Evolutionary conservation across 768 basidiomycete genomes (phyloP), one percentile per base, ranked within the genome.

Genomic region (Russula ochroleuca): DNA sequence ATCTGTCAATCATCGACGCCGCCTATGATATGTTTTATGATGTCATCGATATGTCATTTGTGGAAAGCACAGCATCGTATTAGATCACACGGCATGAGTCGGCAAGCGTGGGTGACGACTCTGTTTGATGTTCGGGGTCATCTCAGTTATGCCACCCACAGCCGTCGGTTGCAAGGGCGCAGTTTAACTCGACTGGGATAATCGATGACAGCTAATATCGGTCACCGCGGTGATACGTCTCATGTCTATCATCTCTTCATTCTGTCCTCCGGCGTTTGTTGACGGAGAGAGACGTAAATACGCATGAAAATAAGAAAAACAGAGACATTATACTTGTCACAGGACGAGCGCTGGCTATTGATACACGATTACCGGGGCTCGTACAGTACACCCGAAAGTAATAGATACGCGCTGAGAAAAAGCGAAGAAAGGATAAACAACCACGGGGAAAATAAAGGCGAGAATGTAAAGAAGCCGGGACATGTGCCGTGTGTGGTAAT

Each of bases 361-460:
- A 65, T 65, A 65, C 64, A 65, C 14, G 48, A 65, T 65, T 65
- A 65, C 59, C 59, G 49, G 51, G 47, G 54, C 50, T 54, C 64
- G 59, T 65, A 65, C 64, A 61, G 21, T 65, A 65, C 64, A 60
- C 57, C 59, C 35, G 51, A 45, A 59, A 35, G 51, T 21, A 43
- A 64, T 64, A 65, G 64, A 65, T 65, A 65, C 59, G 54, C 59
- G 40, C 63, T 64, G 53, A 25, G 45, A 47, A 15, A 55, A 50
- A 31, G 23, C 1, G 35, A n/a, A 60, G 33, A 59, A 60, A 23
- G 8, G 31, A 43, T 41, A 21, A 10, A 54, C 14, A 38, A 51
- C 45, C 40, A 56, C 23, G 17, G 45, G 19, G 19, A 43, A 40
- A 35, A n/a, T 5, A 25, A 33, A 14, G 47, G n/a, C 43, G 53